A percentile compares a stretch with the other conserved stretches of the same genome.
These are phyloP conservation scores for Solanum chiquidenum DNA, from an alignment of 257 asterid genomes.

Conservation along the genomic window DNA sequence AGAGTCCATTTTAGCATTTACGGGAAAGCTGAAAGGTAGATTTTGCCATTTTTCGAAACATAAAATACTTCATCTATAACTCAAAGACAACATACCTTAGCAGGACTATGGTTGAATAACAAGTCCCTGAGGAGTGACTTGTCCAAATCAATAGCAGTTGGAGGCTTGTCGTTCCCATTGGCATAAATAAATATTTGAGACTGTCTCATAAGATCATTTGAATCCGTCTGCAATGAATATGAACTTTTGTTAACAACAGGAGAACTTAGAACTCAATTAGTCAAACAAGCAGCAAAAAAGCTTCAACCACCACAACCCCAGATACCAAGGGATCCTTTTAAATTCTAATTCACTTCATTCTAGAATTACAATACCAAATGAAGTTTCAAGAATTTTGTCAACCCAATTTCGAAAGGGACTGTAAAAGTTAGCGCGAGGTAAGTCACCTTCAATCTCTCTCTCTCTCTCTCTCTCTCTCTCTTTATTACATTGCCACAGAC, in stretches of 20 bases:
- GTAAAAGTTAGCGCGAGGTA: neutral
- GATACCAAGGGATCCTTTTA: neutral
- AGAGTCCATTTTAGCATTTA: neutral
- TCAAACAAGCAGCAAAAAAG: neutral
- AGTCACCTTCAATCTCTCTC: neutral
- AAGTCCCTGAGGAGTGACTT: conserved; percentile 71
- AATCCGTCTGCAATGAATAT: conserved; percentile 49
- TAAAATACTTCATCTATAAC: neutral
- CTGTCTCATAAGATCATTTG: conserved; percentile 73
- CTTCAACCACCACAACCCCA: neutral
- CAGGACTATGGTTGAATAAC: conserved; percentile 84
- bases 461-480: neutral
- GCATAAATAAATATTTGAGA: conserved; percentile 82
- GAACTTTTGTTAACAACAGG: neutral
- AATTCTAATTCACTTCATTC: neutral
- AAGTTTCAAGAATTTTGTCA: neutral
- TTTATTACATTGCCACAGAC: neutral
- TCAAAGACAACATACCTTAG: conserved; percentile 48
- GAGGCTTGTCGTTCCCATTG: conserved; percentile 67
- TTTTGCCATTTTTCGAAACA: neutral
- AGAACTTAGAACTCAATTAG: neutral
- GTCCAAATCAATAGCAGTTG: conserved; percentile 85
- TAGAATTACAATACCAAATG: neutral
- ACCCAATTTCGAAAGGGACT: neutral
- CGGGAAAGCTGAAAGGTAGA: neutral